These are phyloP conservation scores for Sporothrix luriei DNA, from an alignment of 2,329 filamentous ascomycete genomes.

Conservation along the genomic window DNA sequence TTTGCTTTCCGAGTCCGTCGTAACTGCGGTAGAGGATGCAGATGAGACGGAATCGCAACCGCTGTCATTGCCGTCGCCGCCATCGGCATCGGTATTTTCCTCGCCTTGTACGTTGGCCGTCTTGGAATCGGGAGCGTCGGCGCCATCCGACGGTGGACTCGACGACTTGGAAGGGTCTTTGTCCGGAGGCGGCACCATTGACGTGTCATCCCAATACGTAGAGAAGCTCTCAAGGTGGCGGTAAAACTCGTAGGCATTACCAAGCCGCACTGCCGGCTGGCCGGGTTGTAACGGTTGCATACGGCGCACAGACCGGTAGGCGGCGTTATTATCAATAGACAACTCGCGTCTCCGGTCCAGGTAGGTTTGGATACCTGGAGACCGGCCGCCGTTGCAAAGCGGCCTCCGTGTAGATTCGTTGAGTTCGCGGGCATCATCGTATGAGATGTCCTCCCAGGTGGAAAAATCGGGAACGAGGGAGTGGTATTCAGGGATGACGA, in stretches of 20 bases:
- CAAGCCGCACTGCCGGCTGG: slow-evolving; percentile 57
- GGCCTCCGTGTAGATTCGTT: slow-evolving; percentile 53
- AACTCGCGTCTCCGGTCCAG: slow-evolving; percentile 62
- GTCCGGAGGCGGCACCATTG: slow-evolving; percentile 39
- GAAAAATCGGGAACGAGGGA: slow-evolving; percentile 57
- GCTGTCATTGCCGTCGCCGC: slow-evolving; percentile 25
- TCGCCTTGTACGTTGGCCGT: slow-evolving; percentile 20
- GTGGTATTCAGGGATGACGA: slow-evolving; percentile 56
- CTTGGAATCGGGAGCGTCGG: background rate
- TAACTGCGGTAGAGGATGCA: slow-evolving; percentile 30
- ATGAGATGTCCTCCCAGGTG: slow-evolving; percentile 53
- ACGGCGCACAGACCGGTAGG: slow-evolving; percentile 63
- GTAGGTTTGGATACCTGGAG: slow-evolving; percentile 61
- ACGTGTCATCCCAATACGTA: slow-evolving; percentile 64
- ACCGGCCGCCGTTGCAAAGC: slow-evolving; percentile 57
- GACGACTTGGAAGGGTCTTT: slow-evolving; percentile 42
- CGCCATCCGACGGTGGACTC: slow-evolving; percentile 17
- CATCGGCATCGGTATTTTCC: slow-evolving; percentile 29
- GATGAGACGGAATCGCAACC: slow-evolving; percentile 32
- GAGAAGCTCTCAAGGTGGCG: slow-evolving; percentile 63
- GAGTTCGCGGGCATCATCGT: slow-evolving; percentile 53
- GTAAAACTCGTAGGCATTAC: slow-evolving; percentile 68
- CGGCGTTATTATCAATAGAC: slow-evolving; percentile 57
- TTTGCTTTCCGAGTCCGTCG: slow-evolving; percentile 33
- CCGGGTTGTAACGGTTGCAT: slow-evolving; percentile 56